Evolutionary conservation across 1,284 basidiomycete species (phyloP).

Genomic region (Cerrena zonata): DNA sequence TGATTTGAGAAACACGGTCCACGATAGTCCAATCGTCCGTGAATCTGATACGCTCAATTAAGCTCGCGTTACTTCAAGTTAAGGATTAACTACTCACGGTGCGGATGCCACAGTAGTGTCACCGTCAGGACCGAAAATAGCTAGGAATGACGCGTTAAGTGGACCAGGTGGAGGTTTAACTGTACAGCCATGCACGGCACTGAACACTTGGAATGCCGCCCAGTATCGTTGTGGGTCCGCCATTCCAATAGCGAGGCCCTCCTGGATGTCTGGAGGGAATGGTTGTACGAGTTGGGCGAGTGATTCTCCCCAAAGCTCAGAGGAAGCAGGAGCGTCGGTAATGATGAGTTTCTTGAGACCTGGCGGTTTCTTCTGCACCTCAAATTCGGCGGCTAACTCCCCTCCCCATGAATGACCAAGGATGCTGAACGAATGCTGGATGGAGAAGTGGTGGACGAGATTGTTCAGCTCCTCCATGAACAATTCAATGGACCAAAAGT

Average conservation of each 20-base stretch:
- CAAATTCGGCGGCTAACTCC: slow-evolving; percentile 24
- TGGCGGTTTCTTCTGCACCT: slow-evolving; percentile 18
- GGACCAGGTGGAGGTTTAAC: slow-evolving; percentile 21
- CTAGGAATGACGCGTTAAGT: neutral
- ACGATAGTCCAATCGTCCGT: slow-evolving; percentile 26
- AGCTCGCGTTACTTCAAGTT: too few species aligned
- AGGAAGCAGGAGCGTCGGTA: slow-evolving; percentile 23
- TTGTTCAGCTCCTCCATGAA: slow-evolving; percentile 32
- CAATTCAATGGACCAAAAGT: slow-evolving; percentile 31
- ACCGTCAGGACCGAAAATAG: slow-evolving; percentile 9
- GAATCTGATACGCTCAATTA: slow-evolving; percentile 12
- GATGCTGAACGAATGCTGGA: slow-evolving; percentile 25
- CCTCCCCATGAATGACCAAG: slow-evolving; percentile 35
- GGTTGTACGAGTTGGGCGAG: slow-evolving; percentile 13
- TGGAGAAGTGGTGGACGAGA: slow-evolving; percentile 25
- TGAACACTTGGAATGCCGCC: slow-evolving; percentile 22
- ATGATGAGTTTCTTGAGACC: slow-evolving; percentile 29
- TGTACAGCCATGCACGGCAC: slow-evolving; percentile 21
- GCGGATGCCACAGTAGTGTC: slow-evolving; percentile 18
- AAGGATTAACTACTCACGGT: slow-evolving; percentile 11
- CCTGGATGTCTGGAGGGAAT: slow-evolving; percentile 25
- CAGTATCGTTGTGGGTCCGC: slow-evolving; percentile 23
- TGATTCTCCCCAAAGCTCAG: slow-evolving; percentile 23
- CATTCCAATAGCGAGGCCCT: slow-evolving; percentile 19
- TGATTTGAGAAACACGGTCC: slow-evolving; percentile 22